A percentile compares a stretch with the other conserved stretches of the same genome.
Conservation (phyloP, 148 eudicot genomes). For the Fagopyrum tataricum region DNA sequence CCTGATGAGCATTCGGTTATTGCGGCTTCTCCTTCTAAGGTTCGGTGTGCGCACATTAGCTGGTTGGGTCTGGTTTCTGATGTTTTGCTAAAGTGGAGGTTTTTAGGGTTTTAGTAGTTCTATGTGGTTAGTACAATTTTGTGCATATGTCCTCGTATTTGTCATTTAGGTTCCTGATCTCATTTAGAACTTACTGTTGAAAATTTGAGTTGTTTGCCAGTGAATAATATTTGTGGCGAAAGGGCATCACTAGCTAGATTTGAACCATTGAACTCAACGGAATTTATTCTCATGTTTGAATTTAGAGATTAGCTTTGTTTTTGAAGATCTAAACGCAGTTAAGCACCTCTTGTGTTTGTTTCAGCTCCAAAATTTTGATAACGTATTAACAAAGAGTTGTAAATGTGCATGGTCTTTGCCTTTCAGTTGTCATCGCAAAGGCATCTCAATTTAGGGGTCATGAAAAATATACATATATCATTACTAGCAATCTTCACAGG, state of each 20-base stretch:
- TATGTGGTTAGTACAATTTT: background rate
- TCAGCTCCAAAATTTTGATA: background rate
- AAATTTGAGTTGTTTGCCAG: background rate
- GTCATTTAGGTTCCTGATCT: background rate
- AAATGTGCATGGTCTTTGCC: background rate
- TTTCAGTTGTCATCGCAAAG: background rate
- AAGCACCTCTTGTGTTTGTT: background rate
- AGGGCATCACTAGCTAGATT: background rate
- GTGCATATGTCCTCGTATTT: background rate
- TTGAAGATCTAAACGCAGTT: background rate
- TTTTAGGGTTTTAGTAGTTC: background rate
- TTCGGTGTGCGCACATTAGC: constrained; percentile 2
- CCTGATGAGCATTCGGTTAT: constrained; percentile 47
- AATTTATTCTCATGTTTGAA: background rate
- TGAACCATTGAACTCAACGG: background rate
- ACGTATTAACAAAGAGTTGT: background rate
- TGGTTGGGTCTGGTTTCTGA: background rate
- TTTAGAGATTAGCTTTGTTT: background rate
- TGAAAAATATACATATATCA: background rate
- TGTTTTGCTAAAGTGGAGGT: background rate
- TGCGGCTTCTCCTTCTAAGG: constrained; percentile 85
- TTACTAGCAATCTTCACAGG: background rate
- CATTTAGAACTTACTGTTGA: background rate
- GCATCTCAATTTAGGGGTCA: background rate
- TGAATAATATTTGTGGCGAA: background rate